Evolutionary conservation across 441 rosid species (phyloP), one percentile per base, ranked within the genome.

Genomic region (Populus hybrid): DNA sequence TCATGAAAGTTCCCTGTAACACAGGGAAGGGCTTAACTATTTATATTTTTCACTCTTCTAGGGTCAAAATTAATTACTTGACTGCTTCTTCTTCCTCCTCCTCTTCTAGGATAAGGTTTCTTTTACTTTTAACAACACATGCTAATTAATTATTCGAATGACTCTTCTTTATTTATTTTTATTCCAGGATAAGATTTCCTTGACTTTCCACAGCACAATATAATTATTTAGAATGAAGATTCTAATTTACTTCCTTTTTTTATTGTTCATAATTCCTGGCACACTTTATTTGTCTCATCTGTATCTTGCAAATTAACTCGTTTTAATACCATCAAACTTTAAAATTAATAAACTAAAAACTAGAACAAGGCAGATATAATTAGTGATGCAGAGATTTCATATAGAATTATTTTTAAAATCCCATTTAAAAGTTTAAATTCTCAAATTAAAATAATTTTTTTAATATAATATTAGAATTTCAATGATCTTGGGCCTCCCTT

Each of bases 401-500:
- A 50, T 50, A 50, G 14, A 16, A 50, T 14, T 50, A 50, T 46
- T 50, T 46, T 5, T 5, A 50, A 16, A 50, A 50, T 50, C 6
- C 18, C 57, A 50, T 50, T 1, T 26, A 26, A 26, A 26, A 26
- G 1, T 26, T 26, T 46, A 50, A 50, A 50, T 14, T 50, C 18
- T 5, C 18, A 50, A 50, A 50, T 50, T 50, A 50, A 14, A 50
- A 1, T 46, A 14, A 46, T 0, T 46, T 46, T 66, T 18, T 16
- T 28, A 18, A 67, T 32, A 67, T 32, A 67, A 67, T 30, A 32
- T 28, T 28, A 67, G 0, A 30, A 67, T 67, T 66, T 32, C 1
- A 64, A 23, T 12, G 0, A 42, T 26, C 9, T 78, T 72, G 72
- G 64, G 67, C 80, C 72, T 64, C 72, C 80, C 76, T 72, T 69